A percentile compares a stretch with the other conserved stretches of the same genome.
These are phyloP conservation scores for Phytophthora melonis DNA, from an alignment of 352 stramenopile genomes.

Conservation along the genomic window DNA sequence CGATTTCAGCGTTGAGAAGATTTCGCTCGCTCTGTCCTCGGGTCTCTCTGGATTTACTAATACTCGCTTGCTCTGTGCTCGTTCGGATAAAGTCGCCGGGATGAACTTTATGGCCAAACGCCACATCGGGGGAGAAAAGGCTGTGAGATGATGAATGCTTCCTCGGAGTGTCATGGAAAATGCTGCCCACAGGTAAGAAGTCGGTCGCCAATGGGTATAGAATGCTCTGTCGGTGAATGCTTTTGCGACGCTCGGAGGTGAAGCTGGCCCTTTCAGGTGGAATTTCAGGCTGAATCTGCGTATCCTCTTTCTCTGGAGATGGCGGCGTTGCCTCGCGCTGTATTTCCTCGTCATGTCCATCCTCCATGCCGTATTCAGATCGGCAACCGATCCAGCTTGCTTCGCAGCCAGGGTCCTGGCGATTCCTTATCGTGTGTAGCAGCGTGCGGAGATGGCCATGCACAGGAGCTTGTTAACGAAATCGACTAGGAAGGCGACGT, in stretches of 20 bases:
- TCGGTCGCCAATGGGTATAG: constrained; percentile 39
- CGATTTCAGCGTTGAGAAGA: constrained; percentile 7
- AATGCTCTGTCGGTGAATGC: constrained; percentile 30
- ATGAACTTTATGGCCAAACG: constrained; percentile 11
- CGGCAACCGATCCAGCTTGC: not conserved
- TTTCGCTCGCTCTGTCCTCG: not conserved
- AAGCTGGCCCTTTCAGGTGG: constrained; percentile 1
- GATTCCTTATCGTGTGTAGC: constrained; percentile 12
- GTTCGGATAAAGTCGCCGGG: constrained; percentile 13
- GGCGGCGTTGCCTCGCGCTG: constrained; percentile 12
- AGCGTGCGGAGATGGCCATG: constrained; percentile 2
- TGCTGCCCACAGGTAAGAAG: constrained; percentile 50
- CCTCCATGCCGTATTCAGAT: constrained; percentile 16
- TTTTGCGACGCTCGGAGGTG: constrained; percentile 14
- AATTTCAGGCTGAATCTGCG: not conserved
- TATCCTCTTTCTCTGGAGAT: constrained; percentile 15
- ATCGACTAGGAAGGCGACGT: constrained; percentile 4
- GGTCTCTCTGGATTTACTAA: not conserved
- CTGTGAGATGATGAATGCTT: constrained; percentile 17
- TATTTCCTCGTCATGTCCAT: constrained; percentile 13
- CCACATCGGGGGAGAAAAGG: constrained; percentile 4
- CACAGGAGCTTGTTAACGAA: constrained; percentile 14
- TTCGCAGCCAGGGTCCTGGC: constrained; percentile 6
- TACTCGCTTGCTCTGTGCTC: not conserved
- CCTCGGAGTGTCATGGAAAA: constrained; percentile 43